phyloP scores from a whole-genome alignment of 352 stramenopile species.

The Phytophthora idaei region DNA sequence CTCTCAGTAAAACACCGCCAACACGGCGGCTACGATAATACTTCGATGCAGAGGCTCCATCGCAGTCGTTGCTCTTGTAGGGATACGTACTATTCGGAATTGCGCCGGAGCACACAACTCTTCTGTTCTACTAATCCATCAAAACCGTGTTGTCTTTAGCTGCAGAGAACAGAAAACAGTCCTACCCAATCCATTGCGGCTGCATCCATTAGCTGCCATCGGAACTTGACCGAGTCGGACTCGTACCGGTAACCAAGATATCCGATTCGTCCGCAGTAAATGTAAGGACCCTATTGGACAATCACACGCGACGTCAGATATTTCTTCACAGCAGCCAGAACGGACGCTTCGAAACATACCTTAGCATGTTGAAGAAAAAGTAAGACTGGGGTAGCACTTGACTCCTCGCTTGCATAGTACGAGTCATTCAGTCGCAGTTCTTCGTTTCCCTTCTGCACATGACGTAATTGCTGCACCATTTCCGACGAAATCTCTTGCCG shows the following conservation, averaged over 20 bases:
- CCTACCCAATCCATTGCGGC: not conserved
- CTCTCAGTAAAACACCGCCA: too few species aligned
- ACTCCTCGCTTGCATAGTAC: slow-evolving; percentile 3
- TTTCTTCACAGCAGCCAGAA: not conserved
- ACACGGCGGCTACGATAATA: too few species aligned
- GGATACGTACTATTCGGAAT: too few species aligned
- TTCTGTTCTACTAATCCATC: too few species aligned
- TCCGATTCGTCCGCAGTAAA: not conserved
- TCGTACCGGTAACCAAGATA: not conserved
- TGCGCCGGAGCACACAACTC: too few species aligned
- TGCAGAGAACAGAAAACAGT: not conserved
- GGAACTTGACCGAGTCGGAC: not conserved
- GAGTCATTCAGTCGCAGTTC: not conserved
- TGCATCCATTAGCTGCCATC: slow-evolving; percentile 4
- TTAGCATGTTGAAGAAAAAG: slow-evolving; percentile 6
- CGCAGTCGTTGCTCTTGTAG: too few species aligned
- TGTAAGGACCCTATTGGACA: slow-evolving; percentile 2
- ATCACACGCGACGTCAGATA: not conserved
- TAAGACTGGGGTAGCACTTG: not conserved
- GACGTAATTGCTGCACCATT: not conserved
- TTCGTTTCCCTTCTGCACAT: not conserved
- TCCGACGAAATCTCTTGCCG: not conserved
- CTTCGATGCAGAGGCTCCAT: too few species aligned
- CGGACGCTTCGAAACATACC: not conserved
- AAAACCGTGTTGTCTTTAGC: not conserved